Evolutionary conservation across 2,329 filamentous ascomycete genomes (phyloP).

Genomic region (Sporothrix schenckii): DNA sequence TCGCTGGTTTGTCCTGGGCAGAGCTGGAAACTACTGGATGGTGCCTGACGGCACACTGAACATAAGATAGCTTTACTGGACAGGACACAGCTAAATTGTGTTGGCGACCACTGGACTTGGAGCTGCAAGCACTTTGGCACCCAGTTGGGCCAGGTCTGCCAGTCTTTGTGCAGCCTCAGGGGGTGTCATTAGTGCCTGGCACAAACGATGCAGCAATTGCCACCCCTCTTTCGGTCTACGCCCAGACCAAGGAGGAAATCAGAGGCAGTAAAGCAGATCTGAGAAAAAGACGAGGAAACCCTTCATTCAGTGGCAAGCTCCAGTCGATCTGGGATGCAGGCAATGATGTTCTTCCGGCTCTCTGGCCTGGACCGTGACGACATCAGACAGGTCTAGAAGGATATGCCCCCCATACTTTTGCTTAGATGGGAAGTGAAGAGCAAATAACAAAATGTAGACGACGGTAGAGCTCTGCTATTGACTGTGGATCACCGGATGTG

Average conservation of each 20-base stretch:
- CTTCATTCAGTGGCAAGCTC: background rate
- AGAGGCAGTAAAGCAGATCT: background rate
- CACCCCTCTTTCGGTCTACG: slow-evolving; percentile 6
- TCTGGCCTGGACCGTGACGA: background rate
- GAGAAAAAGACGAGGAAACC: background rate
- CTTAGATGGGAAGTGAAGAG: background rate
- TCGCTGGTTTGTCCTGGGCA: background rate
- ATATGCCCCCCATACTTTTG: background rate
- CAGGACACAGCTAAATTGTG: background rate
- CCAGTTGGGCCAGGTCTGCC: background rate
- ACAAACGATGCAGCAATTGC: slow-evolving; percentile 15
- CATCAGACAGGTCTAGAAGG: background rate
- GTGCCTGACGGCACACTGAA: slow-evolving; percentile 23
- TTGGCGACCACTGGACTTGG: background rate
- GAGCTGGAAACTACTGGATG: slow-evolving; percentile 24
- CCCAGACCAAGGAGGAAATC: background rate
- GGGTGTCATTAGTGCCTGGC: background rate
- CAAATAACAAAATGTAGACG: background rate
- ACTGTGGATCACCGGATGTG: background rate
- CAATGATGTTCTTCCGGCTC: background rate
- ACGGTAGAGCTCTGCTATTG: background rate
- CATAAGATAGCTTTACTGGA: background rate
- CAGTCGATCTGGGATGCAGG: background rate
- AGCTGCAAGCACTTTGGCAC: slow-evolving; percentile 21
- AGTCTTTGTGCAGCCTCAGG: no score